Percentiles rank a stretch among this genome's conserved stretches.
Evolutionary conservation across 192 early-diverging fungal genomes (phyloP).

Genomic region (Backusella circina): DNA sequence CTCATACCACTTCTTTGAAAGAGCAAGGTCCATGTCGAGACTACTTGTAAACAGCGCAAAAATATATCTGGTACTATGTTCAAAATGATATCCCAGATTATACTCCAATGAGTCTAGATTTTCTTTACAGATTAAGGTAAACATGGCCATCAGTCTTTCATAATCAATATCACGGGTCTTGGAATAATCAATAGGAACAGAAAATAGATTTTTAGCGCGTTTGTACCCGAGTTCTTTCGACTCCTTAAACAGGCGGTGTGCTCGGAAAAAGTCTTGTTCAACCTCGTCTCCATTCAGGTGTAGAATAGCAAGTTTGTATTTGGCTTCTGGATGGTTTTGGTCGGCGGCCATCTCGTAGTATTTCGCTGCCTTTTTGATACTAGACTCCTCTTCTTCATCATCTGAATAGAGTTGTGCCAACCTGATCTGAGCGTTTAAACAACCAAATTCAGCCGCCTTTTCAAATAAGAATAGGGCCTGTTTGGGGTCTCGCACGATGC

Average conservation of each 20-base stretch:
- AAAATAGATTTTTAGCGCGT: not conserved
- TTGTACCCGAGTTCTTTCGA: not conserved
- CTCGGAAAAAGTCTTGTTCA: not conserved
- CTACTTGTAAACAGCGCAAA: not conserved
- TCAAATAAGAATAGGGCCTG: not conserved
- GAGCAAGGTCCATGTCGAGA: not conserved
- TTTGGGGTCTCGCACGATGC: not conserved
- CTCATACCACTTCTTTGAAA: conserved; percentile 27
- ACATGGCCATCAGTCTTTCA: not conserved
- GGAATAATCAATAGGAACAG: not conserved
- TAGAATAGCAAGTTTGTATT: not conserved
- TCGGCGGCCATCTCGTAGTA: conserved; percentile 17
- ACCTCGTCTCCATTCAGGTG: conserved; percentile 15
- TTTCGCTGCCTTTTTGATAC: conserved; percentile 15
- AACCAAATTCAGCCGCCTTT: not conserved
- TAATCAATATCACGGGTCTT: not conserved
- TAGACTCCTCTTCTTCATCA: not conserved
- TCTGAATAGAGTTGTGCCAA: not conserved
- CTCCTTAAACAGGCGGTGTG: not conserved
- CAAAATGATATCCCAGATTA: not conserved
- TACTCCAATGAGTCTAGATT: not conserved
- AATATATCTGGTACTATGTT: not conserved
- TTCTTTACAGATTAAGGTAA: not conserved
- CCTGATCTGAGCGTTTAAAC: not conserved
- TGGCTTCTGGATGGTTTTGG: not conserved